Conservation (phyloP, 169 alveolate species). For the Plasmodium coatneyi region DNA sequence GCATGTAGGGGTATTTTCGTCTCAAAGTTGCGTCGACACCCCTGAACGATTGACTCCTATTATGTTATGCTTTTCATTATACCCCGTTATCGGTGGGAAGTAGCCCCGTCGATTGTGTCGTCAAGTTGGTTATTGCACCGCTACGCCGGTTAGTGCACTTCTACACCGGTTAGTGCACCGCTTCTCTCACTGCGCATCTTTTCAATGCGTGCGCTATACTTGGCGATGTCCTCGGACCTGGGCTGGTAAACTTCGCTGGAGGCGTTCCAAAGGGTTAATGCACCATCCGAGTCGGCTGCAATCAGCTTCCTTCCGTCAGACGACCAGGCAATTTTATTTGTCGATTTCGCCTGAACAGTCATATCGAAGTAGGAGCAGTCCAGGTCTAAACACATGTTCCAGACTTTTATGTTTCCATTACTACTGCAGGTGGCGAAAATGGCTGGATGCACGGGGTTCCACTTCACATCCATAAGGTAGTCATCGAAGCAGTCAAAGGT, state of each 20-base stretch:
- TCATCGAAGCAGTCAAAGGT: constrained; percentile 86
- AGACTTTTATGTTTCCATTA: constrained; percentile 32
- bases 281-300: constrained; percentile 60
- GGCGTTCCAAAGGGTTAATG: constrained; percentile 49
- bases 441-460: constrained; percentile 81
- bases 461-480: constrained; percentile 87
- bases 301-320: constrained; percentile 53
- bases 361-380: constrained; percentile 49
- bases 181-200: neutral
- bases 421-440: constrained; percentile 69
- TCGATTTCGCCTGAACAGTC: constrained; percentile 7
- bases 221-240: constrained; percentile 40
- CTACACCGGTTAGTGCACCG: neutral
- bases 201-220: constrained; percentile 1
- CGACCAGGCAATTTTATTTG: constrained; percentile 74
- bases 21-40: constrained; percentile 4
- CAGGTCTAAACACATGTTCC: constrained; percentile 41
- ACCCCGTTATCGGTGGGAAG: no score
- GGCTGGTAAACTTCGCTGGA: constrained; percentile 72
- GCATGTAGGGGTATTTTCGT: constrained; percentile 65
- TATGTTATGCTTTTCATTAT: no score
- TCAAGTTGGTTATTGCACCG: neutral
- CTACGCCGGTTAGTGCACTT: neutral
- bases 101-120: no score
- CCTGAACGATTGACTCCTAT: no score